phyloP scores from a whole-genome alignment of 2,329 filamentous ascomycete species.

The Colletotrichum euphorbiae region DNA sequence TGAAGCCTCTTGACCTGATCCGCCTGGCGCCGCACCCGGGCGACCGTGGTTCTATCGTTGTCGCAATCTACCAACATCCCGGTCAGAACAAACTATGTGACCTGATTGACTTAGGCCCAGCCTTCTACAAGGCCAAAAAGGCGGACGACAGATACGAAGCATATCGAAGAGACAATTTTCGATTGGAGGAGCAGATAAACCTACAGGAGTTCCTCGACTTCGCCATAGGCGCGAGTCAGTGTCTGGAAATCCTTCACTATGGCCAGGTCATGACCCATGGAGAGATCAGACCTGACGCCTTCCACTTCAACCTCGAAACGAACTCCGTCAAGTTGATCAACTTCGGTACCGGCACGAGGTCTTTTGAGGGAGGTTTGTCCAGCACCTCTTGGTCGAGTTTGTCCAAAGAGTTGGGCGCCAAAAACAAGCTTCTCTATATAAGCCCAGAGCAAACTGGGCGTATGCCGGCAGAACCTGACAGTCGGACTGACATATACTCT shows the following conservation, averaged over 20 bases:
- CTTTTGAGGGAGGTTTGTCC: slow-evolving; percentile 89
- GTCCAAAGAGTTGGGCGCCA: slow-evolving; percentile 85
- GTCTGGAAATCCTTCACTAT: slow-evolving; percentile 91
- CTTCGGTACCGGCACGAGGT: slow-evolving; percentile 86
- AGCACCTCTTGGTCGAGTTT: slow-evolving; percentile 88
- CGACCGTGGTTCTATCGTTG: slow-evolving; percentile 78
- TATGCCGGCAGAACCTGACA: slow-evolving; percentile 92
- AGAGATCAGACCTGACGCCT: slow-evolving; percentile 90
- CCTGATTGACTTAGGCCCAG: slow-evolving; percentile 82
- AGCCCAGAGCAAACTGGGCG: slow-evolving; percentile 95
- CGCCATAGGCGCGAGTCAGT: slow-evolving; percentile 87
- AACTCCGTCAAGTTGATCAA: slow-evolving; percentile 82
- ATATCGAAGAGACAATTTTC: slow-evolving; percentile 57
- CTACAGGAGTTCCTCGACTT: slow-evolving; percentile 88
- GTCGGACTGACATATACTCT: slow-evolving; percentile 92
- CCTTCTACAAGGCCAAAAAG: slow-evolving; percentile 71
- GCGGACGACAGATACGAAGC: slow-evolving; percentile 63
- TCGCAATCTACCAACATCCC: slow-evolving; percentile 83
- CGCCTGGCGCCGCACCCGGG: slow-evolving; percentile 75
- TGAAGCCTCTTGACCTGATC: slow-evolving; percentile 83
- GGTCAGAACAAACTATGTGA: slow-evolving; percentile 79
- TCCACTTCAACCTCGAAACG: slow-evolving; percentile 82
- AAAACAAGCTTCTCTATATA: slow-evolving; percentile 91
- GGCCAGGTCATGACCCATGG: slow-evolving; percentile 88
- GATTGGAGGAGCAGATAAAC: slow-evolving; percentile 70